These are phyloP conservation scores for Leccinellum luteum DNA, from an alignment of 768 basidiomycete genomes.

Conservation along the genomic window DNA sequence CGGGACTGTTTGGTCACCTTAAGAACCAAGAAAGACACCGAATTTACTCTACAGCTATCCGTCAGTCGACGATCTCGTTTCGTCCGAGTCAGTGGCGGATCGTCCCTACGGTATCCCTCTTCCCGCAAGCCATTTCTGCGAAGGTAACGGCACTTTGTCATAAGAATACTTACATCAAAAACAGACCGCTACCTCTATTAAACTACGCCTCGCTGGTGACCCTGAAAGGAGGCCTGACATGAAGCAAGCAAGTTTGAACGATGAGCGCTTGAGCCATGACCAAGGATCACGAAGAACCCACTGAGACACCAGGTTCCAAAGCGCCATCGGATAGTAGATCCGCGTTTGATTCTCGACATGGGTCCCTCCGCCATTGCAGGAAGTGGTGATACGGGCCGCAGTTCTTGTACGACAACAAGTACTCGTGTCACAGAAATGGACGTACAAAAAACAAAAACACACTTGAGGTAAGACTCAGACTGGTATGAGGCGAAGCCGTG, in stretches of 20 bases:
- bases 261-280: not conserved
- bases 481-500: constrained; percentile 5
- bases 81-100: constrained; percentile 16
- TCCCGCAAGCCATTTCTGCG: not conserved
- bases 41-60: not conserved
- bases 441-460: not conserved
- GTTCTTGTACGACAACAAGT: constrained; percentile 8
- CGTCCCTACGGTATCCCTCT: constrained; percentile 5
- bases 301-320: constrained; percentile 9
- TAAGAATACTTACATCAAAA: not conserved
- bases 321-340: constrained; percentile 15
- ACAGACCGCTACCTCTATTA: not conserved
- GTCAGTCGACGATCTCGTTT: constrained; percentile 11
- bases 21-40: not conserved
- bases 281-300: constrained; percentile 14
- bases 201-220: not conserved
- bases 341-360: constrained; percentile 1
- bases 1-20: not conserved
- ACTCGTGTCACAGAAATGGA: constrained; percentile 6
- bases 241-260: not conserved
- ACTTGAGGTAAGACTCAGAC: constrained; percentile 6
- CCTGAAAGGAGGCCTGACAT: not conserved
- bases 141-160: not conserved
- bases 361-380: constrained; percentile 9
- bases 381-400: constrained; percentile 4